These are phyloP conservation scores for Huiozyma naganishii DNA, from an alignment of 805 yeast genomes.

Conservation along the genomic window DNA sequence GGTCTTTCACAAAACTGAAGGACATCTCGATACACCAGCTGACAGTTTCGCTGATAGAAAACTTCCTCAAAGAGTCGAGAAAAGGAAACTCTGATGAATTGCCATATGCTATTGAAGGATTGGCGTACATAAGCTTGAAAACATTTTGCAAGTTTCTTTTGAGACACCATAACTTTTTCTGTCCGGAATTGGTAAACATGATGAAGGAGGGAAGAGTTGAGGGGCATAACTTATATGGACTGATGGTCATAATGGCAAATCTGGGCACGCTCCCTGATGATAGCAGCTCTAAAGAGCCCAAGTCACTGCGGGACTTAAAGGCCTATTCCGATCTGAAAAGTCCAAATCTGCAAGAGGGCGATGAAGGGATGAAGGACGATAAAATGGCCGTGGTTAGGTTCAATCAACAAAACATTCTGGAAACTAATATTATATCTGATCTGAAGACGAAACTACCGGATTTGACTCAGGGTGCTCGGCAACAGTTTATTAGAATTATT, in stretches of 20 bases:
- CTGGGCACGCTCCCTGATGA: conserved; percentile 18
- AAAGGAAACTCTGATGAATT: conserved; percentile 2
- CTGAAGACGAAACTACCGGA: conserved; percentile 8
- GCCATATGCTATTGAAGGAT: conserved; percentile 31
- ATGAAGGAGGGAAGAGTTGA: conserved; percentile 9
- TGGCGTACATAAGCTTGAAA: conserved; percentile 40
- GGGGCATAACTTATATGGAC: conserved; percentile 23
- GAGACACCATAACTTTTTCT: conserved; percentile 29
- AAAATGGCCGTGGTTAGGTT: conserved; percentile 8
- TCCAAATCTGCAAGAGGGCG: conserved; percentile 6
- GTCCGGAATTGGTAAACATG: conserved; percentile 23
- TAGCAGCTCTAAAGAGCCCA: conserved; percentile 8
- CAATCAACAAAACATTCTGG: conserved; percentile 13
- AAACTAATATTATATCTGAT: conserved; percentile 13
- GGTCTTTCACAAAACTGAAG: conserved; percentile 38
- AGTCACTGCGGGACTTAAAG: conserved; percentile 21
- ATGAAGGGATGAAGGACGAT: conserved; percentile 13
- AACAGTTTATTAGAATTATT: conserved; percentile 25
- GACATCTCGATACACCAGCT: conserved; percentile 25
- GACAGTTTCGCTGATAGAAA: conserved; percentile 20
- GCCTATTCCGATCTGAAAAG: conserved; percentile 25
- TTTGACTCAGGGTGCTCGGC: conserved; percentile 18
- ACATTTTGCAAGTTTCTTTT: conserved; percentile 28
- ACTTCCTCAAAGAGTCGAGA: conserved; percentile 4
- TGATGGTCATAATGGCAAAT: conserved; percentile 27